Evolutionary conservation across 148 eudicot genomes (phyloP), one percentile per base, ranked within the genome.

Genomic region (Limonium bicolor): DNA sequence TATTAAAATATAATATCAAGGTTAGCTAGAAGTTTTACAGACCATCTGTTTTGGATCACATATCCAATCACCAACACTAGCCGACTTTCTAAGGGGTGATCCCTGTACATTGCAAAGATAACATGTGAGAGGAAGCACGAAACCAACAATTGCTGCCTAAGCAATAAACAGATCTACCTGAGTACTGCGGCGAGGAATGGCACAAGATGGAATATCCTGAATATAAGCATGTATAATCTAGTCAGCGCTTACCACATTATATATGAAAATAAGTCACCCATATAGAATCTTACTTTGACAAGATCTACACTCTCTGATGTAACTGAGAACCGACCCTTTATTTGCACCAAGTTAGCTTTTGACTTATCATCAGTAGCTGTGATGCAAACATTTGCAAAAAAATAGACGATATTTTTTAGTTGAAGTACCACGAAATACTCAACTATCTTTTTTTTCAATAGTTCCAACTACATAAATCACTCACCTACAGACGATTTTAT

Each of bases 281-380:
- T 41, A 37, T 29, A 41, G 42, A 53, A 20, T 11, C 41, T 51
- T 65, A 90, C 99, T 92, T 90, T 81, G 17, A 64, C 85, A 50
- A 80, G 86, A 73, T 90, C 99, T 22, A 85, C 70, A 56, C 70
- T 85, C 60, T 81, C 95, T 40, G 99, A 90, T 58, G 99, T 85
- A 28, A 90, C 95, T 4, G 99, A 90, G 64, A 90, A 90, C 29
- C 95, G 67, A 20, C 99, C 99, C 66, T 76, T 90, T 53, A 90
- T 78, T 67, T 85, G 99, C 39, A 90, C 99, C 53, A 90, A 44
- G 59, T 69, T 90, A 59, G 88, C 63, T 67, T 81, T 90, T 47
- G 95, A 69, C 44, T 90, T 90, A 49, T 90, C 99, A 5, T 90
- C 99, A 60, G 71, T 44, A 38, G 96, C 97, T 90, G 21, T 30